Percentiles rank a stretch among this genome's conserved stretches.
Conservation (phyloP, 225 moss, liverwort and hornwort species). For the Ulota crispa region DNA sequence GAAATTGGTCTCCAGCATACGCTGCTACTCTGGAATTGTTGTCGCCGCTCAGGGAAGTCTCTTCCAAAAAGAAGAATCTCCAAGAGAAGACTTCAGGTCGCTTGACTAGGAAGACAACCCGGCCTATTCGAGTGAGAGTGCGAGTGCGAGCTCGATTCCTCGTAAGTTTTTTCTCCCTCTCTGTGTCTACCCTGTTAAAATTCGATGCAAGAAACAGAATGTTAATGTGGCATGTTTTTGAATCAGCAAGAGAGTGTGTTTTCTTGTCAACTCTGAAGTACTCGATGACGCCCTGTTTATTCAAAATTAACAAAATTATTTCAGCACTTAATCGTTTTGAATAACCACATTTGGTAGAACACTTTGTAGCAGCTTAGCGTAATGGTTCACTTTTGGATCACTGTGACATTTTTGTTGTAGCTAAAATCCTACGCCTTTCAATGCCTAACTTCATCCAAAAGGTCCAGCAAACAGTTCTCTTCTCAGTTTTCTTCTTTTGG, state of each 20-base stretch:
- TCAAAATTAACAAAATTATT: background rate
- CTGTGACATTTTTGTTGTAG: background rate
- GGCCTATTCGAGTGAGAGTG: conserved; percentile 17
- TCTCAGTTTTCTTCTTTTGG: background rate
- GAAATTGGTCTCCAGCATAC: conserved; percentile 38
- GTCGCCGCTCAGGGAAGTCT: conserved; percentile 25
- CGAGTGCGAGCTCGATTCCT: conserved; percentile 28
- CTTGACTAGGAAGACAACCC: background rate
- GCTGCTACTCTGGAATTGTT: conserved; percentile 42
- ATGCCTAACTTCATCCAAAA: background rate
- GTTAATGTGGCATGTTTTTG: background rate
- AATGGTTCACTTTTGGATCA: background rate
- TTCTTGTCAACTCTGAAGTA: background rate
- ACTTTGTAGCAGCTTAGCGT: background rate
- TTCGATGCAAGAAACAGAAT: background rate
- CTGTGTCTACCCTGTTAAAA: background rate
- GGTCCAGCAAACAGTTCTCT: background rate
- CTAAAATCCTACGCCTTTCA: background rate
- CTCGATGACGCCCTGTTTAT: background rate
- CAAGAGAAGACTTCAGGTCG: conserved; percentile 5
- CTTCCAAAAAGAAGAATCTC: conserved; percentile 17
- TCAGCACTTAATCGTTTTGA: background rate
- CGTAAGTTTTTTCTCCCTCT: background rate
- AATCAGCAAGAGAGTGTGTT: background rate
- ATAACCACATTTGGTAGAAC: background rate